A percentile compares a stretch with the other conserved stretches of the same genome.
Conservation (phyloP, 371 early-diverging fungal genomes). For the Batrachochytrium dendrobatidis region DNA sequence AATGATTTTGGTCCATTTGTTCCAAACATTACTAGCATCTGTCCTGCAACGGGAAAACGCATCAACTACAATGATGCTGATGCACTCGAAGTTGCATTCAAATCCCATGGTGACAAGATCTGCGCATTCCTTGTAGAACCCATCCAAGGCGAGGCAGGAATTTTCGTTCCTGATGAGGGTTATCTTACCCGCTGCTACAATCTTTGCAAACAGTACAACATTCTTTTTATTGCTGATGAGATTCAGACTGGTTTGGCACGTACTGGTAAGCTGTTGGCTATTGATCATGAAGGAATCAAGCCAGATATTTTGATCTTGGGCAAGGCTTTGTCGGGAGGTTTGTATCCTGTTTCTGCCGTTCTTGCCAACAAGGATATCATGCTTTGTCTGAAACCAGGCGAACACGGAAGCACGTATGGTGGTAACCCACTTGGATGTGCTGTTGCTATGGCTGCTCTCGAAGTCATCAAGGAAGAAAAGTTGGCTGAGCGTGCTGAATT, state of each 20-base stretch:
- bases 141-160: conserved; percentile 97
- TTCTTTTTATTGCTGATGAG: conserved; percentile 94
- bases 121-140: conserved; percentile 96
- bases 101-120: conserved; percentile 69
- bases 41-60: conserved; percentile 55
- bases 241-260: conserved; percentile 96
- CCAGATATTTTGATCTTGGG: conserved; percentile 92
- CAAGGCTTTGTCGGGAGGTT: conserved; percentile 85
- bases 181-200: conserved; percentile 77
- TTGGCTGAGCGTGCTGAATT: conserved; percentile 68
- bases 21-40: conserved; percentile 75
- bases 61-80: conserved; percentile 81
- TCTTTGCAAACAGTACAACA: conserved; percentile 93
- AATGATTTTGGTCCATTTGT: conserved; percentile 89
- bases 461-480: conserved; percentile 90
- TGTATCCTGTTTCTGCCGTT: conserved; percentile 93
- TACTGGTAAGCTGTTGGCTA: conserved; percentile 90
- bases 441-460: conserved; percentile 87
- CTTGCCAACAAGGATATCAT: conserved; percentile 80
- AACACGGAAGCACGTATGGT: conserved; percentile 97
- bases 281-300: conserved; percentile 81
- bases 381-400: conserved; percentile 86
- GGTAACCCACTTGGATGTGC: conserved; percentile 95
- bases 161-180: conserved; percentile 88
- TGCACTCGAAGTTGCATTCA: conserved; percentile 79